Evolutionary conservation across 176 grass and related monocot genomes (phyloP), one percentile per base, ranked within the genome.

Genomic region (Ananas comosus): DNA sequence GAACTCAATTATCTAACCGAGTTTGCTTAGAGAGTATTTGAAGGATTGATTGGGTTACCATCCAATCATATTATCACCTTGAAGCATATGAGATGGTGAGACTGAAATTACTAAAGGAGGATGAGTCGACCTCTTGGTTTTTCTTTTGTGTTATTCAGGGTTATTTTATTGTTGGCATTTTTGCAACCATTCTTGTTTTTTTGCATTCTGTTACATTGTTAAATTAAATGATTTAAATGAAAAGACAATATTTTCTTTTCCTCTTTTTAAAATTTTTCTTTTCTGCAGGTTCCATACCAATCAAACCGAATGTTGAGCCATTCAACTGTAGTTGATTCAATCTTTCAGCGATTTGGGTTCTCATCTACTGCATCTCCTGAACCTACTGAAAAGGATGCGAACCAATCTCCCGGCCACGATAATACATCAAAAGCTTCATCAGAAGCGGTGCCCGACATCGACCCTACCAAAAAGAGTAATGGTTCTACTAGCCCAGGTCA

Each of bases 321-420:
- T 49, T 86, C 83, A 71, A 83, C 56, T 29, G 50, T 64, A 33
- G 19, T 58, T 10, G 50, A 73, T 63, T 29, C 67, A 64, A 83
- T 77, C 19, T 78, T 81, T 51, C 87, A 86, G 75, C 83, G 63
- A 48, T 66, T 90, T 69, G 87, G 83, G 8, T 90, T 80, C 67
- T 90, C 87, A 51, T 86, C 83, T 70, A 69, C 74, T 78, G 72
- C 72, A 51, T 77, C 74, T 6, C 61, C 66, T 12, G n/a, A 77
- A 53, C 69, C 68, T 13, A 82, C 23, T 64, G 75, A 80, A 48
- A 80, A 79, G 68, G 64, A 76, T 51, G 71, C 23, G 56, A 81
- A 82, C 10, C 76, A 74, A 48, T 67, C 51, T 22, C 72, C 78
- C 71, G 75, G 76, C 28, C 61, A 76, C 53, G 78, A 75, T 52